Evolutionary conservation across 2,329 filamentous ascomycete species (phyloP).

Genomic region (Akanthomyces dipterigenus): DNA sequence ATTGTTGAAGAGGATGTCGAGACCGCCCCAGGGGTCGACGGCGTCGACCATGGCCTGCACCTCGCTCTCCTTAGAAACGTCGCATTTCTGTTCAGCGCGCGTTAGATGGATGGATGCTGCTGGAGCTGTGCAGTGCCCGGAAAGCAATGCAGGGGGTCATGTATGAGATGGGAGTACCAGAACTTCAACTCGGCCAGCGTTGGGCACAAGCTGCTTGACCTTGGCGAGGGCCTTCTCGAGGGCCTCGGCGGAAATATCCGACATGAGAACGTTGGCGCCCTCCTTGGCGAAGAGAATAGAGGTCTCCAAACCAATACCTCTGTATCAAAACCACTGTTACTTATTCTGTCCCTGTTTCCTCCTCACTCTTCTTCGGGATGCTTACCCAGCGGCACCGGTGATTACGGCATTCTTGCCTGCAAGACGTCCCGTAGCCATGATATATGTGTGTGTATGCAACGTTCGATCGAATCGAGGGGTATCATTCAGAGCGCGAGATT

Average conservation of each 20-base stretch:
- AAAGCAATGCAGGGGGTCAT: not conserved
- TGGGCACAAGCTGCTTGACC: constrained; percentile 64
- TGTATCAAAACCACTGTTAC: constrained; percentile 26
- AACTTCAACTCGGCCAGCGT: constrained; percentile 54
- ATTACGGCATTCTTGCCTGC: constrained; percentile 62
- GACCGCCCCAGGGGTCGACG: constrained; percentile 76
- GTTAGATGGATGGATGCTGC: no score
- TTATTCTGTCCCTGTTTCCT: not conserved
- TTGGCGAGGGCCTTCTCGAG: constrained; percentile 71
- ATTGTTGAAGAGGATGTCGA: constrained; percentile 96
- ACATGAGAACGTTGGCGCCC: constrained; percentile 78
- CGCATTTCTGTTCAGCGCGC: constrained; percentile 36
- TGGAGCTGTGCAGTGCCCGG: not conserved
- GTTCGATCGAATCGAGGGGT: constrained; percentile 4
- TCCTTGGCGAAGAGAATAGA: constrained; percentile 83
- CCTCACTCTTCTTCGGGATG: constrained; percentile 12
- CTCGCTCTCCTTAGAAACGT: constrained; percentile 80
- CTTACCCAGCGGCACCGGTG: constrained; percentile 81
- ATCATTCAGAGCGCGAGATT: not conserved
- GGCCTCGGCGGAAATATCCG: constrained; percentile 73
- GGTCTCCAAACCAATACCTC: constrained; percentile 90
- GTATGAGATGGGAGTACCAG: constrained; percentile 30
- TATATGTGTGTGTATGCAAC: not conserved
- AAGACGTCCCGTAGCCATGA: constrained; percentile 38
- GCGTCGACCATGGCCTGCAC: constrained; percentile 68